phyloP scores from a whole-genome alignment of 345 rosid genomes.

The Eucalyptus polybractea region DNA sequence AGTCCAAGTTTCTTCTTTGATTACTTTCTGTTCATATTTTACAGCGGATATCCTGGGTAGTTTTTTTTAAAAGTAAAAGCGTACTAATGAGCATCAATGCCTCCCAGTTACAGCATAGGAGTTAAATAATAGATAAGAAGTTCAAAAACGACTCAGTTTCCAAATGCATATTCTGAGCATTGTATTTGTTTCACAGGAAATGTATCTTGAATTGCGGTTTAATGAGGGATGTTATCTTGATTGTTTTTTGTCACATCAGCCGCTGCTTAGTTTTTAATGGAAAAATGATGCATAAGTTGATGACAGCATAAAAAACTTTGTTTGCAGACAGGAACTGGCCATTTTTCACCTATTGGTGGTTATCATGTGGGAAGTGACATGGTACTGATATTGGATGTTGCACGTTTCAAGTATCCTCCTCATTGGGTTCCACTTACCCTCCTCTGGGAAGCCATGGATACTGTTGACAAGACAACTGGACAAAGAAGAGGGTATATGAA shows the following conservation, averaged over 20 bases:
- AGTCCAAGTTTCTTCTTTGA: not conserved
- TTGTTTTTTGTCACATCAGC: not conserved
- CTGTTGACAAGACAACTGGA: conserved; percentile 50
- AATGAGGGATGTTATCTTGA: not conserved
- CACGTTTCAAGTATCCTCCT: conserved; percentile 96
- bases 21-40: not conserved
- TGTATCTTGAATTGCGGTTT: not conserved
- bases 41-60: not conserved
- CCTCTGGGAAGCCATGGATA: conserved; percentile 96
- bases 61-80: not conserved
- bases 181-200: not conserved
- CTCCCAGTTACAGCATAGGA: not conserved
- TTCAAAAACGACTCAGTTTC: not conserved
- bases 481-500: conserved; percentile 54
- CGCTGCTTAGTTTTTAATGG: not conserved
- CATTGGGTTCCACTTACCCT: conserved; percentile 91
- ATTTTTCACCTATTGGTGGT: conserved; percentile 96
- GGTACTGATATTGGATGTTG: conserved; percentile 94
- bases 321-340: conserved; percentile 83
- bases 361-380: conserved; percentile 84
- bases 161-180: not conserved
- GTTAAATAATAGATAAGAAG: not conserved
- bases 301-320: not conserved
- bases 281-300: not conserved
- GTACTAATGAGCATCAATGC: not conserved